Evolutionary conservation across 1,284 basidiomycete species (phyloP).

Genomic region (Volvariella surrecta): DNA sequence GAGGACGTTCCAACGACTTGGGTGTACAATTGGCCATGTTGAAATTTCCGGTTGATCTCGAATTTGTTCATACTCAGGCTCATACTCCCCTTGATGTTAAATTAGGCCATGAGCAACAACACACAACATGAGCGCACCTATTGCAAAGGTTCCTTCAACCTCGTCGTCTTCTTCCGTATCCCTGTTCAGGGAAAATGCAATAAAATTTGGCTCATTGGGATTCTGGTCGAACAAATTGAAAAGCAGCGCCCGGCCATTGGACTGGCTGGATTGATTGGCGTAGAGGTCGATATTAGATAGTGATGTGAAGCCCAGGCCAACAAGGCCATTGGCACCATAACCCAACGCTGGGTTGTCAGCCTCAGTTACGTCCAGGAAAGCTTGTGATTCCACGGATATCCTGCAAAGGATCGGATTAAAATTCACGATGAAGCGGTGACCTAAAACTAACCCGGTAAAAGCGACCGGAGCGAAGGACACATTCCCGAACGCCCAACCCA

Average conservation of each 20-base stretch:
- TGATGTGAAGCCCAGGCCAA: slow-evolving; percentile 71
- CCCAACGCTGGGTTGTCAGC: slow-evolving; percentile 63
- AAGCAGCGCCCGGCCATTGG: slow-evolving; percentile 57
- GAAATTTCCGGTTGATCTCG: slow-evolving; percentile 46
- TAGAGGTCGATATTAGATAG: slow-evolving; percentile 59
- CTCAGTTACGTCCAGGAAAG: slow-evolving; percentile 51
- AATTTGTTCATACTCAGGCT: slow-evolving; percentile 50
- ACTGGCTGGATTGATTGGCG: slow-evolving; percentile 47
- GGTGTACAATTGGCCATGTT: slow-evolving; percentile 57
- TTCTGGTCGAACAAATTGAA: slow-evolving; percentile 68
- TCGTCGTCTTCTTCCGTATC: slow-evolving; percentile 39
- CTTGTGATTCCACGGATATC: slow-evolving; percentile 57
- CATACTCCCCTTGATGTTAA: slow-evolving; percentile 46
- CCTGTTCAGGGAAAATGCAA: slow-evolving; percentile 64
- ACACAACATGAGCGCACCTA: slow-evolving; percentile 36
- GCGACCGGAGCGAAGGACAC: slow-evolving; percentile 51
- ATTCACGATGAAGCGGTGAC: slow-evolving; percentile 3
- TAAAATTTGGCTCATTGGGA: slow-evolving; percentile 64
- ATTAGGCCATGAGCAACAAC: slow-evolving; percentile 1
- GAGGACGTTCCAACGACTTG: slow-evolving; percentile 66
- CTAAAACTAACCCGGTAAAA: slow-evolving; percentile 54
- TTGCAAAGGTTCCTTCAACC: slow-evolving; percentile 57
- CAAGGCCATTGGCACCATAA: slow-evolving; percentile 65
- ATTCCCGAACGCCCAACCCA: slow-evolving; percentile 64
- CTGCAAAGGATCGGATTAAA: slow-evolving; percentile 25